Conservation (phyloP, 805 yeast species). For the Candida maesae region DNA sequence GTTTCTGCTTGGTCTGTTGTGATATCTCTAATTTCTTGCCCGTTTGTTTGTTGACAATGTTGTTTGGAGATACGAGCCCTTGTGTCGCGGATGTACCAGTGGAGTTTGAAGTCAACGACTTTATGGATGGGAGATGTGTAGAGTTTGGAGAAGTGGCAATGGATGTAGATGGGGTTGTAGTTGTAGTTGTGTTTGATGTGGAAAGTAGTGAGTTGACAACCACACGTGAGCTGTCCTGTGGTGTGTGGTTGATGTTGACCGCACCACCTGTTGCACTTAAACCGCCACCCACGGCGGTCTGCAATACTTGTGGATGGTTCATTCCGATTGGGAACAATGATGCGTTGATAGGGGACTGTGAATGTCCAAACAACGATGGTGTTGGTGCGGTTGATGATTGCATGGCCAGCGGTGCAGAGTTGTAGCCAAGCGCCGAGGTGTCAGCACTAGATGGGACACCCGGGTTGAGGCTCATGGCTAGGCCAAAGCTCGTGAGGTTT, state of each 20-base stretch:
- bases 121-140: slow-evolving; percentile 18
- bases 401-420: slow-evolving; percentile 7
- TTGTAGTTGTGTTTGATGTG: slow-evolving; percentile 11
- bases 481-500: slow-evolving; percentile 5
- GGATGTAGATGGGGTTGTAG: slow-evolving; percentile 12
- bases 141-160: slow-evolving; percentile 14
- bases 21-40: slow-evolving; percentile 18
- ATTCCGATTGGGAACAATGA: background rate
- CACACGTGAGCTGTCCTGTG: slow-evolving; percentile 4
- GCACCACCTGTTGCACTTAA: slow-evolving; percentile 7
- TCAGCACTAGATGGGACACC: slow-evolving; percentile 1
- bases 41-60: no score
- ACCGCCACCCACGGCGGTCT: slow-evolving; percentile 1
- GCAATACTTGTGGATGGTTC: slow-evolving; percentile 8
- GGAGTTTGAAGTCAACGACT: slow-evolving; percentile 4
- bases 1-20: slow-evolving; percentile 30
- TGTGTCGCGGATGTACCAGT: background rate
- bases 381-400: slow-evolving; percentile 1
- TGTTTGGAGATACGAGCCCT: background rate
- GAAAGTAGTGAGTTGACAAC: slow-evolving; percentile 10
- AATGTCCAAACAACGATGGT: slow-evolving; percentile 7
- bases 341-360: background rate
- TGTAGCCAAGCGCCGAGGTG: background rate
- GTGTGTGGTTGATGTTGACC: slow-evolving; percentile 3
- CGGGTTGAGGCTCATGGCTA: slow-evolving; percentile 7